Conservation (phyloP, 441 rosid genomes). For the Arabidopsis lyrata region DNA sequence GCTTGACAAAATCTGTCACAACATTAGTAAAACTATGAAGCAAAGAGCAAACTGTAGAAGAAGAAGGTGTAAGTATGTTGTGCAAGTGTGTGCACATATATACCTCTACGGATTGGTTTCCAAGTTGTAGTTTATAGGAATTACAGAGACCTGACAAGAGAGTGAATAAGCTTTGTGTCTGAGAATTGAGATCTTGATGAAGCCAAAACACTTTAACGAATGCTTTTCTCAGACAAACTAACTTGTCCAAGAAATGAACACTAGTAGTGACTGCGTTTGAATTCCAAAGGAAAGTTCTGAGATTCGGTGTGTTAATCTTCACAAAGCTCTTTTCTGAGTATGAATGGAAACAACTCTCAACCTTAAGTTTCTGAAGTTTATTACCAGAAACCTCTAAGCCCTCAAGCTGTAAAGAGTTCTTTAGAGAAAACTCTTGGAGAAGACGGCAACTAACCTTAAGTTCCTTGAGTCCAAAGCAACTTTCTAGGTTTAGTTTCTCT, state of each 20-base stretch:
- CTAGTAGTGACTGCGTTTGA: slow-evolving; percentile 53
- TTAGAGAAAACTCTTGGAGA: slow-evolving; percentile 59
- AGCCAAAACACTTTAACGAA: slow-evolving; percentile 55
- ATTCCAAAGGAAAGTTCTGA: slow-evolving; percentile 59
- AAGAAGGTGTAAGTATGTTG: not conserved
- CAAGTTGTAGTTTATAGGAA: slow-evolving; percentile 57
- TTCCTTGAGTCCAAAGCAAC: slow-evolving; percentile 60
- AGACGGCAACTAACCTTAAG: slow-evolving; percentile 63
- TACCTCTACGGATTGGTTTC: slow-evolving; percentile 74
- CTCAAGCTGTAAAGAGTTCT: slow-evolving; percentile 59
- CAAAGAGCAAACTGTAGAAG: slow-evolving; percentile 10
- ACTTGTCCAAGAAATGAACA: slow-evolving; percentile 49
- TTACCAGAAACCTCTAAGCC: slow-evolving; percentile 60
- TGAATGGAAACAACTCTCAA: slow-evolving; percentile 61
- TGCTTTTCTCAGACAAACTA: slow-evolving; percentile 55
- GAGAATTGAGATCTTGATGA: slow-evolving; percentile 48
- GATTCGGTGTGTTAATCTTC: slow-evolving; percentile 56
- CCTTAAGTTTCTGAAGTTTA: slow-evolving; percentile 56
- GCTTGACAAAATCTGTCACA: slow-evolving; percentile 62
- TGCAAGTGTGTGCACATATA: not conserved
- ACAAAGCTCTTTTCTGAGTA: slow-evolving; percentile 53
- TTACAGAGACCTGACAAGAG: slow-evolving; percentile 63
- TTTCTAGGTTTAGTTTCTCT: slow-evolving; percentile 57
- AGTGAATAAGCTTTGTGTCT: slow-evolving; percentile 54
- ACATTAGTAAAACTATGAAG: slow-evolving; percentile 20